Percentiles rank a stretch among this genome's conserved stretches.
These are phyloP conservation scores for Chalciporus pseudorubinellus DNA, from an alignment of 768 basidiomycete species.

Conservation along the genomic window DNA sequence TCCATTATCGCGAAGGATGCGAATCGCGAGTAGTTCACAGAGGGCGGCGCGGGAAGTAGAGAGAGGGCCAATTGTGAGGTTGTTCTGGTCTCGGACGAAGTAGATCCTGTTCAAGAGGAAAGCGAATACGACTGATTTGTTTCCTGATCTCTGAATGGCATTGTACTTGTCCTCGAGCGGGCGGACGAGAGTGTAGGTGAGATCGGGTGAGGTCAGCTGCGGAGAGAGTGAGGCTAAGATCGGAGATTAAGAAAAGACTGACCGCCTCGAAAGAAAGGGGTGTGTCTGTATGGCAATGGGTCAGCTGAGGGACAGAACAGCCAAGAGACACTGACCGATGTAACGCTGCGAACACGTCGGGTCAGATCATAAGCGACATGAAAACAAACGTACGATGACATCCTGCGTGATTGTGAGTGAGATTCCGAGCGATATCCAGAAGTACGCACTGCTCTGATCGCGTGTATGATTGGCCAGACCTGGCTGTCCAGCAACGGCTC, in stretches of 20 bases:
- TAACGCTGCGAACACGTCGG: constrained; percentile 47
- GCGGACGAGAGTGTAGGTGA: constrained; percentile 85
- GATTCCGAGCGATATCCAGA: background rate
- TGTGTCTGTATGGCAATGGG: constrained; percentile 54
- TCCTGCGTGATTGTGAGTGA: constrained; percentile 45
- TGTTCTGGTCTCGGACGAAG: constrained; percentile 73
- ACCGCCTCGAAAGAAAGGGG: constrained; percentile 82
- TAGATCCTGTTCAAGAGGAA: constrained; percentile 84
- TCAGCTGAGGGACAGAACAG: background rate
- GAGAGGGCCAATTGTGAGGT: constrained; percentile 61
- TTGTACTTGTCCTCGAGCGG: constrained; percentile 88
- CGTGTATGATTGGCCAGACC: constrained; percentile 81
- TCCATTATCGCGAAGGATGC: constrained; percentile 70
- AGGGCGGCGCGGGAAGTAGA: constrained; percentile 75
- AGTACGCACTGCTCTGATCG: constrained; percentile 59
- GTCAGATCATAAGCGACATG: constrained; percentile 2
- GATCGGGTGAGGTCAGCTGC: constrained; percentile 80
- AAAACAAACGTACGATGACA: constrained; percentile 46
- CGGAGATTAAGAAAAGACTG: constrained; percentile 23
- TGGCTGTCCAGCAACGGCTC: constrained; percentile 48
- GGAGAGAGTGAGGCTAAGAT: constrained; percentile 8
- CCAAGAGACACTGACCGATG: constrained; percentile 51
- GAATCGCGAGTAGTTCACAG: constrained; percentile 88
- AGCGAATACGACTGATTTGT: constrained; percentile 85
- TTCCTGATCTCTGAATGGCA: constrained; percentile 65